phyloP scores from a whole-genome alignment of 345 rosid genomes.

The Bruguiera parviflora region DNA sequence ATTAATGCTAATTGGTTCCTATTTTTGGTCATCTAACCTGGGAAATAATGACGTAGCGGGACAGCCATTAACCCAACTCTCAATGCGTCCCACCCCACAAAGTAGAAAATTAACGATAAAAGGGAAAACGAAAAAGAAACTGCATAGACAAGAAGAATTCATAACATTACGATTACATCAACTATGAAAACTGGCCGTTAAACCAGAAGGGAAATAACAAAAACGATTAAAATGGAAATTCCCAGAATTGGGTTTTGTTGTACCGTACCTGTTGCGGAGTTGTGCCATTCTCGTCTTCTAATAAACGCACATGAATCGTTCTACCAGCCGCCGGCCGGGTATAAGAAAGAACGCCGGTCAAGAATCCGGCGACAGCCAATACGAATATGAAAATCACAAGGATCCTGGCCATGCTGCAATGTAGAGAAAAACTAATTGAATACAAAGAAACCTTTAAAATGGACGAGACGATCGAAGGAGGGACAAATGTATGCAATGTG shows the following conservation, averaged over 20 bases:
- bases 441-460: not conserved
- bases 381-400: constrained; percentile 1
- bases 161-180: not conserved
- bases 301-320: not conserved
- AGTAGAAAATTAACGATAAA: too few species aligned
- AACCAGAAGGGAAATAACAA: not conserved
- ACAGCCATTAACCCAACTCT: too few species aligned
- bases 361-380: not conserved
- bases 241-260: not conserved
- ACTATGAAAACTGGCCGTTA: not conserved
- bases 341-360: not conserved
- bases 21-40: too few species aligned
- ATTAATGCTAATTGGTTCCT: too few species aligned
- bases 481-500: too few species aligned
- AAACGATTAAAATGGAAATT: not conserved
- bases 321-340: constrained; percentile 6
- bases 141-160: too few species aligned
- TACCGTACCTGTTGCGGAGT: constrained; percentile 57
- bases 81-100: too few species aligned
- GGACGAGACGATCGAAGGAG: not conserved
- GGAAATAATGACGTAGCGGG: too few species aligned
- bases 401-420: not conserved
- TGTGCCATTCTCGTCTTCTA: constrained; percentile 7
- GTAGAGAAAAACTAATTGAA: not conserved
- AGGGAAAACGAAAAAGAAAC: too few species aligned